phyloP scores from a whole-genome alignment of 139 green algal genomes.

The Chlorella ohadii region DNA sequence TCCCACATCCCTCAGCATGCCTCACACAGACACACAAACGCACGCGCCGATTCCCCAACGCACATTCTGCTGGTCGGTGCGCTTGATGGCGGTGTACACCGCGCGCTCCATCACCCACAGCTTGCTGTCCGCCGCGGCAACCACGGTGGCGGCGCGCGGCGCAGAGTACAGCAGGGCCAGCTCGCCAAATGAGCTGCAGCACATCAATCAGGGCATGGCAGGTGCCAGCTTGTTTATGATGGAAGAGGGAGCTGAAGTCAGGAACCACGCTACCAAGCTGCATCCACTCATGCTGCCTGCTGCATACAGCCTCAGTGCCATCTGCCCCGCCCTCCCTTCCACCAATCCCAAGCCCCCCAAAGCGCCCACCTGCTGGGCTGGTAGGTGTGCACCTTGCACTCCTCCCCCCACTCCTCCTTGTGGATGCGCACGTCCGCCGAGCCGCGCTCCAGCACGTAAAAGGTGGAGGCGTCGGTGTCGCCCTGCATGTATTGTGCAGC shows the following conservation, averaged over 20 bases:
- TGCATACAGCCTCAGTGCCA: too few relatives aligned
- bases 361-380: conserved; percentile 24
- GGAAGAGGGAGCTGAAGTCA: too few relatives aligned
- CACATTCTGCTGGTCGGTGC: conserved; percentile 61
- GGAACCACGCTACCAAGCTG: too few relatives aligned
- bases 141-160: conserved; percentile 89
- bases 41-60: too few relatives aligned
- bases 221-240: too few relatives aligned
- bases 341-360: too few relatives aligned
- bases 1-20: too few relatives aligned
- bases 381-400: conserved; percentile 55
- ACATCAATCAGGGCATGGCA: too few relatives aligned
- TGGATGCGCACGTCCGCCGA: conserved; percentile 58
- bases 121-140: conserved; percentile 64
- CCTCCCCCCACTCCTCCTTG: conserved; percentile 17
- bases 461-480: conserved; percentile 63
- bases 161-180: conserved; percentile 92
- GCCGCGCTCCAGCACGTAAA: conserved; percentile 75
- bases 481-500: conserved; percentile 39
- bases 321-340: too few relatives aligned
- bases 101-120: conserved; percentile 83
- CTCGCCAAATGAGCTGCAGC: conserved; percentile 89
- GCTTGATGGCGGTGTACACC: conserved; percentile 85
- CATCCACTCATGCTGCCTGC: too few relatives aligned
- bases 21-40: too few relatives aligned